phyloP scores from a whole-genome alignment of 1,284 basidiomycete species.

The Agaricales sp. region DNA sequence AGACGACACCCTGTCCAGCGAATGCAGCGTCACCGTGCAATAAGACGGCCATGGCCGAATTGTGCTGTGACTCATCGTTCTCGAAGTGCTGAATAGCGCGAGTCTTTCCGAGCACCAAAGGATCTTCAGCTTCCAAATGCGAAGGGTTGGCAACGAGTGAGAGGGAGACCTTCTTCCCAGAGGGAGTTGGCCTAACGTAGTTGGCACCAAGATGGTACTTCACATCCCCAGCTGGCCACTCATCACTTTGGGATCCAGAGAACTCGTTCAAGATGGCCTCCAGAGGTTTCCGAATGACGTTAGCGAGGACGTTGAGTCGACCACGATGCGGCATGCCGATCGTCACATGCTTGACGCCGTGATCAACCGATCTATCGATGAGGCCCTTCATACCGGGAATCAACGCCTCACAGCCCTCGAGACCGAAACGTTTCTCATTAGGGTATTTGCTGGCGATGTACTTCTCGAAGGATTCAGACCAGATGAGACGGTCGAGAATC shows the following conservation, averaged over 20 bases:
- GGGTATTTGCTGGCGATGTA: constrained; percentile 99
- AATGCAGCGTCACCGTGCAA: constrained; percentile 99
- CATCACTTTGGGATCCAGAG: constrained; percentile 61
- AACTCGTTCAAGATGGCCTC: constrained; percentile 99
- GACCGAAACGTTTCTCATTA: constrained; percentile 99
- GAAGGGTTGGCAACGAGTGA: constrained; percentile 99
- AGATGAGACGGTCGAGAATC: constrained; percentile 98
- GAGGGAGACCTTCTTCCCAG: constrained; percentile 94
- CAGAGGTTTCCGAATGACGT: constrained; percentile 97
- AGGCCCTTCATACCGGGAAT: constrained; percentile 99
- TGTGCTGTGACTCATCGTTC: constrained; percentile 69
- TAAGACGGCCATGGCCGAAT: constrained; percentile 86
- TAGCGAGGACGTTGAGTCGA: constrained; percentile 94
- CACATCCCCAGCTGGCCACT: constrained; percentile 91
- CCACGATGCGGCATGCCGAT: constrained; percentile 99
- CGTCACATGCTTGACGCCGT: constrained; percentile 92
- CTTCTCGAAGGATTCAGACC: constrained; percentile 99
- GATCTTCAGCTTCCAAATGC: constrained; percentile 95
- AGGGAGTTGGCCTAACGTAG: constrained; percentile 96
- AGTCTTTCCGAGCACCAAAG: constrained; percentile 96
- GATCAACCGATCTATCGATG: constrained; percentile 95
- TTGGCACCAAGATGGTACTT: constrained; percentile 99
- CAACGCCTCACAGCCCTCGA: constrained; percentile 96
- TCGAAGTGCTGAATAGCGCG: constrained; percentile 95
- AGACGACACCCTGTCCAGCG: constrained; percentile 96